Conservation (phyloP, 78 protist species). For the Planoprotostelium fungivorum region DNA sequence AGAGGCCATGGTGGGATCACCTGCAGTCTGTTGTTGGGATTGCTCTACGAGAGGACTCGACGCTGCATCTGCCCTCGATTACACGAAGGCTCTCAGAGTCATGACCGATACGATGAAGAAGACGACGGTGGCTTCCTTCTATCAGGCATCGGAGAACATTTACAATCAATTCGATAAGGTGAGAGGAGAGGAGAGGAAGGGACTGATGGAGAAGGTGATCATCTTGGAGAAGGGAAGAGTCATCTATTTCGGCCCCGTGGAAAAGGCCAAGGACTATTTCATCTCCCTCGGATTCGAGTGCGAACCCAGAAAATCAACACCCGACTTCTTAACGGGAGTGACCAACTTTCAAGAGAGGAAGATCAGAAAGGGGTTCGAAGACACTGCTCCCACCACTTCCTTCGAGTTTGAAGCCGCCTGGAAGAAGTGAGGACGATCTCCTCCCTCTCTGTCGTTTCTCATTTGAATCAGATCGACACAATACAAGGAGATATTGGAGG, state of each 20-base stretch:
- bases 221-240: slow-evolving; percentile 34
- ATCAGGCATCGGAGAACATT: slow-evolving; percentile 47
- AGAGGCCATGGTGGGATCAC: slow-evolving; percentile 48
- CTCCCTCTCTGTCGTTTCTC: too few relatives aligned
- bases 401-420: slow-evolving; percentile 33
- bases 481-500: not conserved
- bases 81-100: slow-evolving; percentile 42
- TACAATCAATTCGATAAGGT: slow-evolving; percentile 39
- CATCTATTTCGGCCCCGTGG: slow-evolving; percentile 39
- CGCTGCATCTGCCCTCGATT: slow-evolving; percentile 40
- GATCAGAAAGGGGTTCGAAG: slow-evolving; percentile 28
- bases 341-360: slow-evolving; percentile 47
- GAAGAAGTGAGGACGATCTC: too few relatives aligned
- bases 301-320: slow-evolving; percentile 45
- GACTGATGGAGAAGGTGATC: too few relatives aligned
- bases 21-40: slow-evolving; percentile 50
- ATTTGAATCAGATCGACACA: too few relatives aligned
- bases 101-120: slow-evolving; percentile 47
- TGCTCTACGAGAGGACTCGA: slow-evolving; percentile 48
- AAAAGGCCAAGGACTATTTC: slow-evolving; percentile 36
- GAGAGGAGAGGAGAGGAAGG: not conserved
- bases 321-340: slow-evolving; percentile 51
- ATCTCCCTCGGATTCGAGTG: slow-evolving; percentile 34
- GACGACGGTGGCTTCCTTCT: slow-evolving; percentile 40
- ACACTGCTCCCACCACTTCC: slow-evolving; percentile 24